Evolutionary conservation across 192 early-diverging fungal species (phyloP), one percentile per base, ranked within the genome.

Genomic region (Coemansia furcata): DNA sequence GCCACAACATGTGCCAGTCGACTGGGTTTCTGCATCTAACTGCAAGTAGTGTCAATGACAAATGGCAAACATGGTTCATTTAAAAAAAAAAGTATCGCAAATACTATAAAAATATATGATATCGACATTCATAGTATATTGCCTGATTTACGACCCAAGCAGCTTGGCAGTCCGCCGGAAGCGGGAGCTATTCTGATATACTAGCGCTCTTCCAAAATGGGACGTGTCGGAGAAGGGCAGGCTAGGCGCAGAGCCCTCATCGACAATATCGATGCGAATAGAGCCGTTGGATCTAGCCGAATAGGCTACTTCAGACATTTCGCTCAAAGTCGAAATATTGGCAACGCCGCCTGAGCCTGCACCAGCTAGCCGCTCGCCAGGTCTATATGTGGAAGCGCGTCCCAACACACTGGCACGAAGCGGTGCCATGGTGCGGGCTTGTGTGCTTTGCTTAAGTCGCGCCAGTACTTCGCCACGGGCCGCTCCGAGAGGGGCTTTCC

Each of bases 1-100:
- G 69, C 88, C 86, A 26, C 52, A 66, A 60, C 65, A 76, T 23
- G 74, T 76, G 32, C 63, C 62, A 1, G 85, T 89, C 65, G 82
- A 88, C 66, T 86, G 89, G 67, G 65, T 63, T 29, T 72, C 77
- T 2, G 65, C 85, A 8, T 38, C 47, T 33, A 61, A 69, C 59
- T 83, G 75, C 72, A 65, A 71, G 35, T 38, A 55, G 52, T 23
- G 69, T 70, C 57, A 26, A 62, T 42, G 60, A 5, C 52, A 33
- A 1, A 7, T 67, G 19, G 43, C 43, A 15, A 43, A 15, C 14
- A 43, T 43, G 40, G 4, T 47, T 47, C 19, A 6, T 8, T 47
- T 52, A 29, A 63, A 67, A 35, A 70, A 40, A 59, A n/a, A n/a
- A n/a, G n/a, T n/a, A n/a, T n/a, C n/a, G n/a, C n/a, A n/a, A n/a